Evolutionary conservation across 2,329 filamentous ascomycete species (phyloP).

Genomic region (Stagonosporopsis vannaccii): DNA sequence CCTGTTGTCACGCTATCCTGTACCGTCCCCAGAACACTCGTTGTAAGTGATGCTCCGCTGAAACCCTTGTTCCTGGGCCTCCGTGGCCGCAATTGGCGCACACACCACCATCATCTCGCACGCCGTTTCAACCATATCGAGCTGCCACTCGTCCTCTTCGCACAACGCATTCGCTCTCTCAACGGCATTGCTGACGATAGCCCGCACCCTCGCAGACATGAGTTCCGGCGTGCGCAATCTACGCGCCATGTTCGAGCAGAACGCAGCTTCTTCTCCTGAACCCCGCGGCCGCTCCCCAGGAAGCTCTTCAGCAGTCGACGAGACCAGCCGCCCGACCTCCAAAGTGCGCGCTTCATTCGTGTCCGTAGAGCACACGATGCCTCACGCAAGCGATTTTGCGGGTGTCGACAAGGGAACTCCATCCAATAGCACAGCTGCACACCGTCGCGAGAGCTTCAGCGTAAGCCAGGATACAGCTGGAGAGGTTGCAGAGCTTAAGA

Average conservation of each 20-base stretch:
- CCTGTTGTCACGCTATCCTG: constrained; percentile 15
- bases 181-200: constrained; percentile 36
- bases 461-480: constrained; percentile 46
- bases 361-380: constrained; percentile 53
- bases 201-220: constrained; percentile 53
- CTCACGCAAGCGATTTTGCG: constrained; percentile 34
- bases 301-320: constrained; percentile 41
- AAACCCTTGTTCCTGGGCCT: constrained; percentile 27
- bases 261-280: constrained; percentile 47
- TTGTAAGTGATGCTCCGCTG: constrained; percentile 30
- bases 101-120: constrained; percentile 37
- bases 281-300: constrained; percentile 55
- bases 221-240: constrained; percentile 58
- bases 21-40: constrained; percentile 17
- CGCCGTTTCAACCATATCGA: constrained; percentile 24
- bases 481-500: constrained; percentile 48
- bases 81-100: constrained; percentile 21
- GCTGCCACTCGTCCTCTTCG: constrained; percentile 22
- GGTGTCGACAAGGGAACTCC: constrained; percentile 38
- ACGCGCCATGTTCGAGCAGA: constrained; percentile 58
- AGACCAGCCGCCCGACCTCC: constrained; percentile 48
- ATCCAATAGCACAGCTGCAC: constrained; percentile 39
- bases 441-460: constrained; percentile 54
- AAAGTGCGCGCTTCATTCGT: constrained; percentile 59
- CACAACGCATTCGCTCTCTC: constrained; percentile 23